Percentiles rank a stretch among this genome's conserved stretches.
Evolutionary conservation across 1,284 basidiomycete species (phyloP).

Genomic region (Grifola frondosa): DNA sequence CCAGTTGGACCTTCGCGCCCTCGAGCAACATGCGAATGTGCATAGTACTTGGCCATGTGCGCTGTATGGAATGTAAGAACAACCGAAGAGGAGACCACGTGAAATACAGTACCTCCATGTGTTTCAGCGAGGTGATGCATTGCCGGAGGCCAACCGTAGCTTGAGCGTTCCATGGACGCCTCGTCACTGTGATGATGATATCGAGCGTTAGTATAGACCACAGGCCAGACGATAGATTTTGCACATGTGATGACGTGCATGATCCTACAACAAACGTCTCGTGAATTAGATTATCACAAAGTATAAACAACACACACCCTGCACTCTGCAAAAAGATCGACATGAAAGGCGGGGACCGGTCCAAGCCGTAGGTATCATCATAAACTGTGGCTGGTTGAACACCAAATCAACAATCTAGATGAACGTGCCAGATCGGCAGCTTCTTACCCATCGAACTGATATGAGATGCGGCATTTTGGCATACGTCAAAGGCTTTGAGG

Average conservation of each 20-base stretch:
- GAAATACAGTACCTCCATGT: slow-evolving; percentile 59
- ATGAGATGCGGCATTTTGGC: slow-evolving; percentile 74
- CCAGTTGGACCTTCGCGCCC: slow-evolving; percentile 61
- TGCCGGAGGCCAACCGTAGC: slow-evolving; percentile 67
- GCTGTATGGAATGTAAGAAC: slow-evolving; percentile 33
- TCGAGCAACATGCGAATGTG: slow-evolving; percentile 70
- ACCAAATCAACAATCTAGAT: not conserved
- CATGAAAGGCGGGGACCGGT: slow-evolving; percentile 66
- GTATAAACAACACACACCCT: slow-evolving; percentile 48
- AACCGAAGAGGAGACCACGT: slow-evolving; percentile 9
- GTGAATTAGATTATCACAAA: slow-evolving; percentile 3
- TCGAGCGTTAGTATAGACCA: no score
- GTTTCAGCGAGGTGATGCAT: slow-evolving; percentile 65
- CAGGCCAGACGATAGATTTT: not conserved
- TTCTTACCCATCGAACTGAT: slow-evolving; percentile 65
- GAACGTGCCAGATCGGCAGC: not conserved
- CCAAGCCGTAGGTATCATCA: slow-evolving; percentile 61
- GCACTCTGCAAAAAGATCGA: slow-evolving; percentile 76
- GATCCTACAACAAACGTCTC: slow-evolving; percentile 48
- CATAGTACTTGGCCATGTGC: slow-evolving; percentile 71
- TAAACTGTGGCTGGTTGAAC: slow-evolving; percentile 50
- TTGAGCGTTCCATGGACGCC: slow-evolving; percentile 68
- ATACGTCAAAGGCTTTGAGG: slow-evolving; percentile 72
- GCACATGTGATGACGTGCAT: slow-evolving; percentile 80
- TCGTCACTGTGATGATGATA: slow-evolving; percentile 57